Percentiles rank a stretch among this genome's conserved stretches.
Evolutionary conservation across 345 rosid genomes (phyloP).

Genomic region (Moricandia moricandioides): DNA sequence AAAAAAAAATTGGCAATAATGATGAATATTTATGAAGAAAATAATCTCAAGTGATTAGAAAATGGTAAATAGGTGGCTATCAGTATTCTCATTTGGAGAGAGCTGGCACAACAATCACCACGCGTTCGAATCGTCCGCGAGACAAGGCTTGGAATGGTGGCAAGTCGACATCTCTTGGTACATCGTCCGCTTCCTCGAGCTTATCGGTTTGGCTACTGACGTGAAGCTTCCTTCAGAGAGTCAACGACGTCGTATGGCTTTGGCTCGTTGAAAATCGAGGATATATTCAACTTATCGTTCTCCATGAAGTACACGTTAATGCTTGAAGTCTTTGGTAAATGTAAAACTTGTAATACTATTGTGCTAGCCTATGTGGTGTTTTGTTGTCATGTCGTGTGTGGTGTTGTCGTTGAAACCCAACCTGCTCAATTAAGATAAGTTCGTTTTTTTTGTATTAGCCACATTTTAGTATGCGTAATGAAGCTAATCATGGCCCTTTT

Average conservation of each 20-base stretch:
- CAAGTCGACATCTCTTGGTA: conserved; percentile 39
- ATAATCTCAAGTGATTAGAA: conserved; percentile 4
- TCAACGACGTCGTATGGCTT: conserved; percentile 36
- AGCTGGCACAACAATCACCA: conserved; percentile 43
- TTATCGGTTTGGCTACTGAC: conserved; percentile 38
- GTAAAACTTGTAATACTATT: background rate
- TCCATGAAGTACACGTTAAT: background rate
- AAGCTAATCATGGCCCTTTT: background rate
- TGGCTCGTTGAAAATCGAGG: conserved; percentile 20
- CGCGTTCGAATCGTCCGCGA: conserved; percentile 38
- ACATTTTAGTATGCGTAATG: background rate
- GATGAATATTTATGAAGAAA: background rate
- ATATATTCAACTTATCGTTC: background rate
- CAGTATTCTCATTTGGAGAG: conserved; percentile 37
- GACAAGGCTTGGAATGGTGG: conserved; percentile 42
- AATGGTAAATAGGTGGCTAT: conserved; percentile 33
- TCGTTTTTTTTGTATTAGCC: background rate
- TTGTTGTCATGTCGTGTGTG: background rate
- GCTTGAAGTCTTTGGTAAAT: conserved; percentile 13
- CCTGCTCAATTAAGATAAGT: background rate
- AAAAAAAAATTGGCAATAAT: background rate
- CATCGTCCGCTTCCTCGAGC: conserved; percentile 35
- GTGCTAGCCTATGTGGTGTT: background rate
- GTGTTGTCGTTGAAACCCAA: background rate
- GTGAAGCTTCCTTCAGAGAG: conserved; percentile 35